phyloP scores from a whole-genome alignment of 345 rosid genomes.

The Boechera stricta region DNA sequence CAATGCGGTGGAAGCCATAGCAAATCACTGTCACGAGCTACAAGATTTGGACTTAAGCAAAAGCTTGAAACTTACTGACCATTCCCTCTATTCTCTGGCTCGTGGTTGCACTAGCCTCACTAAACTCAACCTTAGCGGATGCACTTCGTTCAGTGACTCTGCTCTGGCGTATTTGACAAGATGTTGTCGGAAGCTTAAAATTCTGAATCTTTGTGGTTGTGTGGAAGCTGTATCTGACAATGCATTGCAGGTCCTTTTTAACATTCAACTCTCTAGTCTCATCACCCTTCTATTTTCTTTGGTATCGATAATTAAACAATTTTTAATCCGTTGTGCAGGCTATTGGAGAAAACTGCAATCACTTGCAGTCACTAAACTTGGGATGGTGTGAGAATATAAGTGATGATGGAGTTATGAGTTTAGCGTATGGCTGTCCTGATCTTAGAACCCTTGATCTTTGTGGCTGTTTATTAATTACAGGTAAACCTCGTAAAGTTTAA shows the following conservation, averaged over 20 bases:
- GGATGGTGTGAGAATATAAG: constrained; percentile 97
- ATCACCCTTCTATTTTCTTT: not conserved
- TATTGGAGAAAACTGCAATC: constrained; percentile 74
- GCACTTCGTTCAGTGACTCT: constrained; percentile 71
- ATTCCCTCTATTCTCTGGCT: constrained; percentile 71
- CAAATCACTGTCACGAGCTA: constrained; percentile 75
- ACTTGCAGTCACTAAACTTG: constrained; percentile 74
- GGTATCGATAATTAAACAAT: not conserved
- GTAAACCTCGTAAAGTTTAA: constrained; percentile 42
- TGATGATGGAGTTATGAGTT: constrained; percentile 82
- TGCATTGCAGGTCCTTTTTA: constrained; percentile 71
- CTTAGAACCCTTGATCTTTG: constrained; percentile 81
- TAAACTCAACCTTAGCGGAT: constrained; percentile 92
- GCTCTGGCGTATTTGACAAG: constrained; percentile 64
- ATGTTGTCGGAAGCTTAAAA: constrained; percentile 65
- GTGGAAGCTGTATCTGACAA: constrained; percentile 77
- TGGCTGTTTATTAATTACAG: constrained; percentile 82
- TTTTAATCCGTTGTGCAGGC: constrained; percentile 53
- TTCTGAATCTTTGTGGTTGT: constrained; percentile 94
- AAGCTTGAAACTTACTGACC: constrained; percentile 86
- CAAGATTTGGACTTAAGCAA: constrained; percentile 92
- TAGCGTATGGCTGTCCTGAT: constrained; percentile 91
- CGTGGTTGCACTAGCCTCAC: constrained; percentile 79
- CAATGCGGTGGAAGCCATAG: constrained; percentile 73
- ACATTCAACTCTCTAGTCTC: not conserved